Evolutionary conservation across 352 stramenopile species (phyloP), one percentile per base, ranked within the genome.

Genomic region (Pythium angustatum): DNA sequence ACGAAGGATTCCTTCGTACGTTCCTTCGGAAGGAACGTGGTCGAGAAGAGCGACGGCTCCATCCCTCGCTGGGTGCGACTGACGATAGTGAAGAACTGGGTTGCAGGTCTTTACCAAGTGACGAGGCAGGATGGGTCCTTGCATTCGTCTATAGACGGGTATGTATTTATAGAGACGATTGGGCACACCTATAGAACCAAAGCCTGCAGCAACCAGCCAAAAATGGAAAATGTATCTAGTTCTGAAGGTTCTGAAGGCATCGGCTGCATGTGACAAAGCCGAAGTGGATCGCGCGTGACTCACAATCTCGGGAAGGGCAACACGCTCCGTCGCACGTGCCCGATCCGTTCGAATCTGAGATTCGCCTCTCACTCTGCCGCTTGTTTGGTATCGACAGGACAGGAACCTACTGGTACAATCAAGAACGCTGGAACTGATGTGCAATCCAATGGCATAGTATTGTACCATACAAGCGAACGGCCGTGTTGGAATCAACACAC

Each of bases 141-240:
- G n/a, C n/a, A n/a, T n/a, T n/a, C n/a, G n/a, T n/a, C n/a, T n/a
- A n/a, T n/a, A n/a, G n/a, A n/a, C n/a, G n/a, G n/a, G n/a, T n/a
- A n/a, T n/a, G n/a, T n/a, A n/a, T n/a, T n/a, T n/a, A n/a, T n/a
- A n/a, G n/a, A n/a, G n/a, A n/a, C n/a, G n/a, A n/a, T n/a, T n/a
- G n/a, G n/a, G n/a, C n/a, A n/a, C n/a, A n/a, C n/a, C n/a, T n/a
- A n/a, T n/a, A n/a, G n/a, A n/a, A n/a, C n/a, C n/a, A n/a, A 44
- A 21, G 2, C 38, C 38, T 22, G n/a, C 34, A 10, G 38, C 48
- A 55, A 33, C 43, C 56, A 63, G 43, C 55, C 55, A 54, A 62
- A 56, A 62, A 12, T 53, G 50, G 41, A 44, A 62, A 54, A 24
- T 5, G 54, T 62, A 62, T 62, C 5, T 44, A 34, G 2, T 63